Percentiles rank a stretch among this genome's conserved stretches.
phyloP scores from a whole-genome alignment of 2,329 filamentous ascomycete genomes.

The Xylariaceae sp. region DNA sequence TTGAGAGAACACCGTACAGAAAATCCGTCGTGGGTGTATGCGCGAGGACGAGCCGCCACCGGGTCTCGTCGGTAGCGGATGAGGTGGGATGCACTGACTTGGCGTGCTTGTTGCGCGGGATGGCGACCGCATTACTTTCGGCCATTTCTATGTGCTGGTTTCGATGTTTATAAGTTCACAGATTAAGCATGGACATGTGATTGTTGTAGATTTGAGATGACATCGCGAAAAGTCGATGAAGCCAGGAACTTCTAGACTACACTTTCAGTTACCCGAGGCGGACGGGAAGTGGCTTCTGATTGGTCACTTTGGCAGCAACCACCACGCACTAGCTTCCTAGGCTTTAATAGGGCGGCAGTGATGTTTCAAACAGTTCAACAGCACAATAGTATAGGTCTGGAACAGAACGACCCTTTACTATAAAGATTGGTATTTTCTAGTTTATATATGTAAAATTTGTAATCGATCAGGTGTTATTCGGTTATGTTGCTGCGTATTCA shows the following conservation, averaged over 20 bases:
- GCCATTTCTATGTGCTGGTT: not conserved
- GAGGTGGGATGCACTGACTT: not conserved
- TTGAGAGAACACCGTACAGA: conserved; percentile 53
- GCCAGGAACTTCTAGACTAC: not conserved
- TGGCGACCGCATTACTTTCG: conserved; percentile 6
- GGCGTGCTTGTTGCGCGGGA: conserved; percentile 15
- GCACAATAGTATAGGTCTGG: too few relatives aligned
- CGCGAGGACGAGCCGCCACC: conserved; percentile 27
- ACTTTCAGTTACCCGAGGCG: not conserved
- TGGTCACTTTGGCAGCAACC: conserved; percentile 28
- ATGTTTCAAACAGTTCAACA: too few relatives aligned
- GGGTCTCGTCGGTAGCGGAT: conserved; percentile 16
- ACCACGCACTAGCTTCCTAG: too few relatives aligned
- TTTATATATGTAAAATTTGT: too few relatives aligned
- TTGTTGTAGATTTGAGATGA: not conserved
- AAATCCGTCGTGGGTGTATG: conserved; percentile 38
- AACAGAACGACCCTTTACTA: too few relatives aligned
- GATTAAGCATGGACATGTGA: not conserved
- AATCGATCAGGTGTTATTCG: too few relatives aligned
- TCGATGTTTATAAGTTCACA: not conserved
- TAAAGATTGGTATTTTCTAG: too few relatives aligned
- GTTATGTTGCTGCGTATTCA: too few relatives aligned
- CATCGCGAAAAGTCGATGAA: not conserved
- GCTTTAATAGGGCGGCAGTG: too few relatives aligned
- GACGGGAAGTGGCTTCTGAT: conserved; percentile 14